Base-by-base conservation (phyloP, 2,329 filamentous ascomycete genomes). In the Rhynchosporium secalis region DNA sequence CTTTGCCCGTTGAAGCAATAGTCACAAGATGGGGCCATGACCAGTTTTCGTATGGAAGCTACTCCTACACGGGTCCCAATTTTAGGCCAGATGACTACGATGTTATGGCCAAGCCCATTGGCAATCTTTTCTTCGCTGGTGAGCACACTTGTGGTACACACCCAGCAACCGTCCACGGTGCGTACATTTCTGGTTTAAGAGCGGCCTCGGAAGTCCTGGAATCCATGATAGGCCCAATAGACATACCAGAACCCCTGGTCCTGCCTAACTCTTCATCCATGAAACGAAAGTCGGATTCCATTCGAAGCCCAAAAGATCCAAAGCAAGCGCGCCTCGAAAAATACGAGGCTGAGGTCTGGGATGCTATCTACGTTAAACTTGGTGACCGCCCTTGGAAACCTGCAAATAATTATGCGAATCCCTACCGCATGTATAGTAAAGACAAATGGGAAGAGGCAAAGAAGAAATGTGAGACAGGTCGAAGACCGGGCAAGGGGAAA, bases 121-220 rank as follows among this genome's bases (percentile, higher is more conserved):
- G 92, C 38, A 96, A 96, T 67, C 79, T 99, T 8, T 91, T 94
- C 76, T 99, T 99, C 76, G 95, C 94, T 15, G 95, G 95, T 54
- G 95, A 99, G 76, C 95, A 96, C 64, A 99, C 96, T 0, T 97
- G 91, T 70, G 92, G 91, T 52, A 96, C 92, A 0, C 93, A 99
- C 73, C 95, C 96, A 12, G 95, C 96, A 38, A 99, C 95, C 2
- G 95, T 99, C 0, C 95, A 99, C 69, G 95, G 95, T 5, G 96
- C 95, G 8, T 99, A 98, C 73, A 80, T 99, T 3, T 97, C 95
- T 1, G 96, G 95, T 2, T 81, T 99, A 5, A 88, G 95, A 56
- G 95, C 90, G 3, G 95, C 95, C 10, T 88, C 90, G 3, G 93
- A 98, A 72, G 84, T 99, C 2, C 80, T 96, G 43, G 88, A 94